Conservation (phyloP, 257 asterid species). For the Pogostemon cablin region DNA sequence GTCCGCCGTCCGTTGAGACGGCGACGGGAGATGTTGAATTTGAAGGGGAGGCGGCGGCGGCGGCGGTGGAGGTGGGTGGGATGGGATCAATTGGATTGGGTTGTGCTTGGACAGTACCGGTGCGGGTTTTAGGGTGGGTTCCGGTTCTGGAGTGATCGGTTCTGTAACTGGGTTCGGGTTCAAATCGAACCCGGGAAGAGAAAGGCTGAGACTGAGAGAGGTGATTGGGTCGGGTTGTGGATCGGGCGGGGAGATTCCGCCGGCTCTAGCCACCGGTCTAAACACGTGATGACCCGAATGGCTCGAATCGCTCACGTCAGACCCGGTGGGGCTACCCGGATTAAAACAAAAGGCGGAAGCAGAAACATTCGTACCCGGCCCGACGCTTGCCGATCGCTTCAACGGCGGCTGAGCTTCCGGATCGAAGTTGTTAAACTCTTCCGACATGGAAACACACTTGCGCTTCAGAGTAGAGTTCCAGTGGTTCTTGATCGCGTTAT, state of each 20-base stretch:
- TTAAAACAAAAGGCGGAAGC: conserved; percentile 46
- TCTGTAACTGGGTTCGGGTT: conserved; percentile 14
- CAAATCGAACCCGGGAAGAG: conserved; percentile 57
- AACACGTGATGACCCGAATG: conserved; percentile 54
- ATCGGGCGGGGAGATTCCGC: conserved; percentile 54
- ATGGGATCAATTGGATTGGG: conserved; percentile 18
- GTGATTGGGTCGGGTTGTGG: conserved; percentile 58
- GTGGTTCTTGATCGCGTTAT: conserved; percentile 80
- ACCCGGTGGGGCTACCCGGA: conserved; percentile 72
- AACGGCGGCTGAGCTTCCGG: conserved; percentile 57
- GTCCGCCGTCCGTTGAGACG: neutral
- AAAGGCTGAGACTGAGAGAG: conserved; percentile 54
- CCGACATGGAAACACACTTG: conserved; percentile 70
- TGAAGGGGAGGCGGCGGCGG: conserved; percentile 15
- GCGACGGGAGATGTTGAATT: conserved; percentile 14
- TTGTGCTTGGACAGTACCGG: conserved; percentile 14
- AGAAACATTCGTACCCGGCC: conserved; percentile 48
- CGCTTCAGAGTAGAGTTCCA: conserved; percentile 92
- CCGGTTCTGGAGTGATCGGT: conserved; percentile 15
- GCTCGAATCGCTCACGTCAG: conserved; percentile 63
- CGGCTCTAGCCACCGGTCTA: conserved; percentile 58
- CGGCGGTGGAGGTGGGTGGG: conserved; percentile 30
- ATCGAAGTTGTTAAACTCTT: conserved; percentile 61
- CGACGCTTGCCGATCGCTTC: conserved; percentile 73
- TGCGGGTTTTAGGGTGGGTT: neutral